A percentile compares a stretch with the other conserved stretches of the same genome.
phyloP scores from a whole-genome alignment of 306 rosid genomes.

The Quercus agrifolia region DNA sequence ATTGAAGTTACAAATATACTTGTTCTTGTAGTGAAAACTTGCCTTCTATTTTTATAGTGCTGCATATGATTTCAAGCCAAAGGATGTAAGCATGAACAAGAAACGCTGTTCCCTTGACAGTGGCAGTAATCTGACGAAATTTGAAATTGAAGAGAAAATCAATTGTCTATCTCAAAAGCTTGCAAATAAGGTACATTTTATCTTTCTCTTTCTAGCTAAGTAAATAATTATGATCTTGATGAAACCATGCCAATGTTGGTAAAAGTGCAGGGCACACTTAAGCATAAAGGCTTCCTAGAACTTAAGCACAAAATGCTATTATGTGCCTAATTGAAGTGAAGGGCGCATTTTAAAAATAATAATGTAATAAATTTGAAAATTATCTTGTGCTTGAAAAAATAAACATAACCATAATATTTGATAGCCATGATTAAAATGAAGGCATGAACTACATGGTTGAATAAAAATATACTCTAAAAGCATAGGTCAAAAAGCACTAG shows the following conservation, averaged over 20 bases:
- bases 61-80: slow-evolving; percentile 72
- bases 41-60: slow-evolving; percentile 42
- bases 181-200: slow-evolving; percentile 51
- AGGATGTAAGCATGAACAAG: slow-evolving; percentile 51
- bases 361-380: too few relatives aligned
- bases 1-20: neutral
- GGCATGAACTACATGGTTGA: too few relatives aligned
- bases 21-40: slow-evolving; percentile 3
- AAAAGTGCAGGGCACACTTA: too few relatives aligned
- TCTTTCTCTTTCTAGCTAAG: neutral
- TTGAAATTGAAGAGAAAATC: slow-evolving; percentile 64
- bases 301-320: too few relatives aligned
- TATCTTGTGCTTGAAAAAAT: too few relatives aligned
- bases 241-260: neutral
- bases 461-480: too few relatives aligned
- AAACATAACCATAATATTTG: too few relatives aligned
- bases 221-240: neutral
- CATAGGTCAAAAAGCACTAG: too few relatives aligned
- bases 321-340: too few relatives aligned
- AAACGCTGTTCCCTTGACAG: slow-evolving; percentile 47
- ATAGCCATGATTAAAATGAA: too few relatives aligned
- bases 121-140: slow-evolving; percentile 43
- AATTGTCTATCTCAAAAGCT: slow-evolving; percentile 55
- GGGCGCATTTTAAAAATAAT: too few relatives aligned
- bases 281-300: too few relatives aligned